Evolutionary conservation across 2,329 filamentous ascomycete genomes (phyloP), one percentile per base, ranked within the genome.

Genomic region (Biscogniauxia mediterranea): DNA sequence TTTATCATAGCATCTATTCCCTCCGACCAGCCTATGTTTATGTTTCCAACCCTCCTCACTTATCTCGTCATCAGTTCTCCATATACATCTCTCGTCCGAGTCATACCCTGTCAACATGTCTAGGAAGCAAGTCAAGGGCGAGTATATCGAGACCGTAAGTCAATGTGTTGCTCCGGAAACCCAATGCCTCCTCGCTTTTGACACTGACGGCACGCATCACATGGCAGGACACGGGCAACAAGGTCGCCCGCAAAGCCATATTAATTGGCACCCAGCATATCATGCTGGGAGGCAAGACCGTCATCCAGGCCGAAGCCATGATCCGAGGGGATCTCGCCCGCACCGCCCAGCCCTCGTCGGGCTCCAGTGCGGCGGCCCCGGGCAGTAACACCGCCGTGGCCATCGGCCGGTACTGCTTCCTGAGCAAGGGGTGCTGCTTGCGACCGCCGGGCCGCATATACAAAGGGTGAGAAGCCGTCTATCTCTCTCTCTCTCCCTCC

Each of bases 261-360:
- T 92, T 99, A 69, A 91, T 96, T 72, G 95, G 95, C 71, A 97
- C 94, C 21, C 93, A 96, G 70, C 96, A 98, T 79, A 98, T 99
- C 78, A 97, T 97, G 77, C 89, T 99, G 1, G 95, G 93, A 69
- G 95, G 95, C 65, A 96, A 92, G 78, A 96, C 93, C 0, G 92
- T 98, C 64, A 96, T 99, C 73, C 93, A 97, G 82, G 90, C 93
- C 64, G 93, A 97, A 73, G 94, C 93, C 70, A 93, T 95, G 77
- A 92, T 99, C 73, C 89, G 95, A 54, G 95, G 94, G 52, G 95
- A 99, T 73, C 85, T 99, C 19, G 84, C 89, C 52, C 85, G 82
- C 57, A 87, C 83, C 7, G 80, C 78, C 8, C 78, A 81, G 2
- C 72, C 81, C 1, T 75, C 79, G 1, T 78, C 79, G 6, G 71